Evolutionary conservation across 2,329 filamentous ascomycete genomes (phyloP), one percentile per base, ranked within the genome.

Genomic region (Penicillium corylophilum): DNA sequence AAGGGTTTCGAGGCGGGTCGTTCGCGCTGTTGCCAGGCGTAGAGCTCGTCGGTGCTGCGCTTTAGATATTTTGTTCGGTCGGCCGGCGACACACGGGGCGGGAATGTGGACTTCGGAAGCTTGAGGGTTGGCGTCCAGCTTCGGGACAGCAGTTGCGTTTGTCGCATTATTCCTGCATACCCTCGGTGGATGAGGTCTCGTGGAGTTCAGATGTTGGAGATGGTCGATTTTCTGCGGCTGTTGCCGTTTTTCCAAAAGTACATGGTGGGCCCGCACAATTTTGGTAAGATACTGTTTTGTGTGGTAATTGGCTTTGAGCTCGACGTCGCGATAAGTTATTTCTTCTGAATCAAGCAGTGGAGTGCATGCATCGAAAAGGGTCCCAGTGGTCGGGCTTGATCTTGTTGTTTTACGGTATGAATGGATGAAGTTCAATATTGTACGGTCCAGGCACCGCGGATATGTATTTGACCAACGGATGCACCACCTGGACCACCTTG

Each of bases 21-120:
- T 57, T 72, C 62, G 56, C 60, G 69, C 56, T 79, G 78, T 77
- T 99, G 94, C 92, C 92, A 96, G 65, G 82, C 77, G 76, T 97
- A 99, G 13, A 96, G 81, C 46, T 92, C 86, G 75, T 96, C 89
- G 72, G 90, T 87, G 73, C 88, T 94, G 82, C 83, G 80, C 66
- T 83, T 80, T 42, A 95, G 81, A 73, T 94, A 80, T 70, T 76
- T 76, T 16, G 72, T 64, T 57, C 76, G 76, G 57, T 81, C 77
- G 54, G 71, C 66, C 20, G 70, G 67, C 24, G 71, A 65, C 33
- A 77, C 74, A 36, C 76, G 74, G 10, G 75, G 70, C 24, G 86
- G 87, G 63, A 93, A 89, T 40, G 79, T 82, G 44, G 88, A 88
- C 66, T 85, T 86, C 53, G 89, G 89, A 64, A 94, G 80, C 73